Base-by-base conservation (phyloP, 306 rosid species). In the Ormosia emarginata region DNA sequence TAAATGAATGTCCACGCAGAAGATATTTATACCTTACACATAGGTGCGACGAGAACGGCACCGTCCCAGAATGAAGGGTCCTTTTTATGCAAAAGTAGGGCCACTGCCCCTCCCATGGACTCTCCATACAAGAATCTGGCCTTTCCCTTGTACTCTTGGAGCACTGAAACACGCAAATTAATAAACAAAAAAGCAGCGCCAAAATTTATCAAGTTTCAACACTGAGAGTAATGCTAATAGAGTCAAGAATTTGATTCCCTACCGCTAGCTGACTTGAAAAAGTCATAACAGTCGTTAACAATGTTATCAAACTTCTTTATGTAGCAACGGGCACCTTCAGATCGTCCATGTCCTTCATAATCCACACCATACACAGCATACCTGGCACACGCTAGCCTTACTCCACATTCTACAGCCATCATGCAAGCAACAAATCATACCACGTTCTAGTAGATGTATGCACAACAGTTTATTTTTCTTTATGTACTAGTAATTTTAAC, bases 31-130 rank as follows among this genome's bases (percentile, higher is more conserved):
- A 94, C 99, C 90, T 95, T 95, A 79, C 99, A 95, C 99, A 95
- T 95, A 67, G 99, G 98, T 0, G 98, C 99, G 10, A 90, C 94
- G 36, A 95, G 98, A 81, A 95, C 87, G 5, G 99, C 97, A 36
- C 97, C 99, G 32, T 93, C 81, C 97, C 98, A 95, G 64, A 95
- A 92, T 2, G 89, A 15, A 18, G 97, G 92, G 62, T 93, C 86
- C 80, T 88, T 93, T 66, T 79, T 88, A 81, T 95, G 99, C 88
- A 95, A 80, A 12, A 93, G 86, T 11, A 95, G 86, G 83, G 92
- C 83, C 52, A 93, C 98, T 4, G 97, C 99, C 36, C 98, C 99
- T 88, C 99, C 99, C 99, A 95, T 95, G 10, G 99, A 93, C 75
- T 95, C 99, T 62, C 99, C 98, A 50, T 93, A 93, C 92, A 95